Base-by-base conservation (phyloP, 2,329 filamentous ascomycete genomes). In the Microdochium paspali region DNA sequence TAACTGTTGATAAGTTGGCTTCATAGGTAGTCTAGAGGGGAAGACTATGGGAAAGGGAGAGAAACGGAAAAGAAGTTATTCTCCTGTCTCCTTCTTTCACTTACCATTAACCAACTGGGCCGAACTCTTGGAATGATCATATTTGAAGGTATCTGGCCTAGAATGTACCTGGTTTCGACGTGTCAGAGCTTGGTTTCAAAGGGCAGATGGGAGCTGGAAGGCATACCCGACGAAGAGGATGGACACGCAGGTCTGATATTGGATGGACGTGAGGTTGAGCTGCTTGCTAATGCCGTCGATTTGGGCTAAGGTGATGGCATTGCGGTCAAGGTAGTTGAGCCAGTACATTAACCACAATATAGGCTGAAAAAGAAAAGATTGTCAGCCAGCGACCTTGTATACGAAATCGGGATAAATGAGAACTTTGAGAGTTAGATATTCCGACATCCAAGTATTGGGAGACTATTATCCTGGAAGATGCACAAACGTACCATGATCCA, bases 301-400 rank as follows among this genome's bases (percentile, higher is more conserved):
- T 44, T 56, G 55, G n/a, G 61, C 61, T 50, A 59, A 60, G 31
- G 67, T 69, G 44, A 73, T 68, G 53, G 72, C 73, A 12, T 68
- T 70, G 47, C 68, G 61, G 51, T 72, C 69, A 31, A 73, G 60
- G 55, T 72, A 71, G 52, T 67, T 71, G 39, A 71, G 61, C 7
- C 61, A 66, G 45, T 45, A 44, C 47, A 49, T 45, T n/a, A 31
- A 35, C 47, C 44, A 46, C 9, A 46, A 13, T 12, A 46, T 49
- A 20, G 40, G 48, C 5, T 40, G 35, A 4, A 18, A 20, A 12
- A 15, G 18, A 18, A 40, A 21, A 18, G 6, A 40, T 21, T 20
- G 18, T 40, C 12, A 40, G 35, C 35, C n/a, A n/a, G n/a, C n/a
- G n/a, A n/a, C n/a, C n/a, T n/a, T n/a, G n/a, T n/a, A n/a, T n/a